Evolutionary conservation across 192 early-diverging fungal species (phyloP).

Genomic region (Piromyces sp.): DNA sequence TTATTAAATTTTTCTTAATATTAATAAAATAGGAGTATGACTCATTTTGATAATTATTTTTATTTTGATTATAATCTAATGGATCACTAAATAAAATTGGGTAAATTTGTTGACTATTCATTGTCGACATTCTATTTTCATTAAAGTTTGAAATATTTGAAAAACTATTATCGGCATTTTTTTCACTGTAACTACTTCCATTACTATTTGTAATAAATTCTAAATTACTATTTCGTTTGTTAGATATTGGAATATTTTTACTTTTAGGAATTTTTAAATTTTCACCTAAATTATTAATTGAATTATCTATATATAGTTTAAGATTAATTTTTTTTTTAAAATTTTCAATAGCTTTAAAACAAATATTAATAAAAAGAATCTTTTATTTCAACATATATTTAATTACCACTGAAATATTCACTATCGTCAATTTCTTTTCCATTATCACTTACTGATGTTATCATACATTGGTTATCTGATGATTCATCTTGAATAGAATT

Average conservation of each 20-base stretch:
- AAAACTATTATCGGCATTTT: neutral
- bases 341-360: no score
- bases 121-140: neutral
- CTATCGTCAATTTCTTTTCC: neutral
- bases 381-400: no score
- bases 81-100: neutral
- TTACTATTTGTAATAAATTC: neutral
- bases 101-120: neutral
- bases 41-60: neutral
- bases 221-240: neutral
- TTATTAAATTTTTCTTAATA: constrained; percentile 8
- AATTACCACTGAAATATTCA: neutral
- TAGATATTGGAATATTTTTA: neutral
- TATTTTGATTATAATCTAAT: neutral
- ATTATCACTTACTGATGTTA: neutral
- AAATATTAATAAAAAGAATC: no score
- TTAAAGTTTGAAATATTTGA: neutral
- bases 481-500: neutral
- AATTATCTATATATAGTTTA: neutral
- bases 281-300: neutral
- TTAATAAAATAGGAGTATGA: constrained; percentile 4
- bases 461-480: neutral
- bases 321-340: no score
- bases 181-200: neutral
- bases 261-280: neutral